Evolutionary conservation across 2,329 filamentous ascomycete genomes (phyloP).

Genomic region (Penicillium brasilianum): DNA sequence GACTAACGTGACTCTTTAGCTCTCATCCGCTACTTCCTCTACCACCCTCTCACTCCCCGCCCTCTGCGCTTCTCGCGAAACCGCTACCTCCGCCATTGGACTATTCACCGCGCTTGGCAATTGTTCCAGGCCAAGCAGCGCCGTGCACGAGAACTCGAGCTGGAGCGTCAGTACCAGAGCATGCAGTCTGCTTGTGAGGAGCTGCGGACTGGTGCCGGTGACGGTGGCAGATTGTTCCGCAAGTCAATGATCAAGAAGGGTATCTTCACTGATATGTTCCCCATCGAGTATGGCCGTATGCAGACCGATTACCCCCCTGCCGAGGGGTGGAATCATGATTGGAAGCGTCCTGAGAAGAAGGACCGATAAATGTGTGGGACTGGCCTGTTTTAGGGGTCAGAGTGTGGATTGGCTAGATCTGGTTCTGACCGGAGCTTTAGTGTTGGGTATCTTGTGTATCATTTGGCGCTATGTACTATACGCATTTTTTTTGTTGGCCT

Average conservation of each 20-base stretch:
- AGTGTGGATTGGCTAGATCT: conserved; percentile 11
- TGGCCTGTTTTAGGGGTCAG: not conserved
- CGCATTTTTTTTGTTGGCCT: conserved; percentile 22
- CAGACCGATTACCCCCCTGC: conserved; percentile 80
- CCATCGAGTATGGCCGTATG: conserved; percentile 79
- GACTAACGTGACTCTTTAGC: conserved; percentile 47
- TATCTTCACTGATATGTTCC: conserved; percentile 74
- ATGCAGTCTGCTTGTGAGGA: conserved; percentile 89
- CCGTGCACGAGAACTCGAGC: conserved; percentile 67
- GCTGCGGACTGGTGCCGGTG: conserved; percentile 61
- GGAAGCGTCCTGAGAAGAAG: conserved; percentile 66
- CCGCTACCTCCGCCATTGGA: conserved; percentile 93
- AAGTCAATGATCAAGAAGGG: conserved; percentile 91
- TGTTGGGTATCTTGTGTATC: conserved; percentile 24
- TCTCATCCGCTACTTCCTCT: conserved; percentile 71
- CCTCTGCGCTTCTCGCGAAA: conserved; percentile 89
- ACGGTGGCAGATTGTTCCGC: conserved; percentile 71
- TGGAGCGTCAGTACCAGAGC: conserved; percentile 78
- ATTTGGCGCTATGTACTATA: conserved; percentile 36
- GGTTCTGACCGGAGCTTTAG: not conserved
- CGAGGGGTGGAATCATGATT: conserved; percentile 90
- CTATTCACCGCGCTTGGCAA: conserved; percentile 95
- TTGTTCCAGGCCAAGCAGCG: conserved; percentile 75
- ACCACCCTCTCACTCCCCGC: conserved; percentile 70
- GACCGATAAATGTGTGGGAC: conserved; percentile 18